phyloP scores from a whole-genome alignment of 345 rosid genomes.

The Boechera divaricarpa region DNA sequence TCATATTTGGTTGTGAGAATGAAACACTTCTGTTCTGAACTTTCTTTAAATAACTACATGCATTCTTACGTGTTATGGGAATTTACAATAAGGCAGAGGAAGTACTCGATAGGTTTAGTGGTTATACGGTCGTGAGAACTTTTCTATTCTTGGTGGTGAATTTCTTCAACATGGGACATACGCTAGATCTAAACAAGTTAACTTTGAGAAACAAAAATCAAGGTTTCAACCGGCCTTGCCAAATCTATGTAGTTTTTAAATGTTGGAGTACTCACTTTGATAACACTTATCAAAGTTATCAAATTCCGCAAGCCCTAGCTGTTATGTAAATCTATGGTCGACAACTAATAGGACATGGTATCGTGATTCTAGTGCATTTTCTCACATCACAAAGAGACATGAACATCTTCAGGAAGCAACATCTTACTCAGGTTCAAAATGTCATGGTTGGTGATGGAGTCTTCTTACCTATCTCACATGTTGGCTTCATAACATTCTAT shows the following conservation, averaged over 20 bases:
- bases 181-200: background rate
- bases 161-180: background rate
- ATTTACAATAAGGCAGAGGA: background rate
- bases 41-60: background rate
- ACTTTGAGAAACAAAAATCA: background rate
- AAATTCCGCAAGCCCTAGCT: background rate
- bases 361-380: background rate
- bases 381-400: background rate
- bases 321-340: background rate
- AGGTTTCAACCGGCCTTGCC: background rate
- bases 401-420: constrained; percentile 2
- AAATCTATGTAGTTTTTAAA: background rate
- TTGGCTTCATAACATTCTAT: background rate
- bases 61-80: background rate
- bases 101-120: background rate
- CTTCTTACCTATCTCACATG: background rate
- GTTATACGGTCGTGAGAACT: background rate
- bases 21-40: background rate
- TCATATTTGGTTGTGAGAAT: constrained; percentile 8
- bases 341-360: background rate
- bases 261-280: background rate
- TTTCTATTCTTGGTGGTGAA: background rate
- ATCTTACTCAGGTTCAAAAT: background rate
- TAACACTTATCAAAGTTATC: background rate
- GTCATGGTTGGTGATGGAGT: background rate